phyloP scores from a whole-genome alignment of 1,139 yeast species.

The Sugiyamaella paludigena region DNA sequence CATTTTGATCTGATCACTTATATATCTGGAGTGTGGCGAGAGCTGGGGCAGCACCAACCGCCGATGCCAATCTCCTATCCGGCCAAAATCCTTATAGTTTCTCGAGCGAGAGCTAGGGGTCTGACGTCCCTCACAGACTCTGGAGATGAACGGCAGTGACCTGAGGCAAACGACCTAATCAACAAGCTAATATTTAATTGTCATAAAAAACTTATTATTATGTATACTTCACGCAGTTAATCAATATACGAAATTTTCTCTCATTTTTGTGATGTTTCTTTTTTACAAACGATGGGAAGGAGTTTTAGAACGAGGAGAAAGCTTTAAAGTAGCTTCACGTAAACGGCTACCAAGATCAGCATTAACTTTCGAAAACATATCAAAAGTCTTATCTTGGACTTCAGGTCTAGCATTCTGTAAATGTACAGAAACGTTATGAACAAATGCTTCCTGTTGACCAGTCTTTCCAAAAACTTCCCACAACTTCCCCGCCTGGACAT shows the following conservation, averaged over 20 bases:
- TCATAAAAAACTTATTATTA: neutral
- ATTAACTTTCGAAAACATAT: conserved; percentile 71
- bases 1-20: too few relatives aligned
- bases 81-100: too few relatives aligned
- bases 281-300: conserved; percentile 12
- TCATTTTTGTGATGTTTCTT: neutral
- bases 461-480: conserved; percentile 67
- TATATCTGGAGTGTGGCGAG: too few relatives aligned
- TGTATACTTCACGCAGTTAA: neutral
- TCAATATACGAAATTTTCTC: neutral
- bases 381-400: conserved; percentile 78
- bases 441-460: conserved; percentile 72
- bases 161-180: too few relatives aligned
- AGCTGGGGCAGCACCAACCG: too few relatives aligned
- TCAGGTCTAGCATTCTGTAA: conserved; percentile 65
- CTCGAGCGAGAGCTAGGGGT: too few relatives aligned
- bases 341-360: conserved; percentile 61
- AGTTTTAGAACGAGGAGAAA: conserved; percentile 43
- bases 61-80: neutral
- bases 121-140: too few relatives aligned
- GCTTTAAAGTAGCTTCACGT: conserved; percentile 58
- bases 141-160: too few relatives aligned
- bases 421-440: conserved; percentile 81
- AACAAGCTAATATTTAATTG: too few relatives aligned
- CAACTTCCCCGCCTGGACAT: conserved; percentile 61